Evolutionary conservation across 2,329 filamentous ascomycete genomes (phyloP).

Genomic region (Aureobasidium leucospermi): DNA sequence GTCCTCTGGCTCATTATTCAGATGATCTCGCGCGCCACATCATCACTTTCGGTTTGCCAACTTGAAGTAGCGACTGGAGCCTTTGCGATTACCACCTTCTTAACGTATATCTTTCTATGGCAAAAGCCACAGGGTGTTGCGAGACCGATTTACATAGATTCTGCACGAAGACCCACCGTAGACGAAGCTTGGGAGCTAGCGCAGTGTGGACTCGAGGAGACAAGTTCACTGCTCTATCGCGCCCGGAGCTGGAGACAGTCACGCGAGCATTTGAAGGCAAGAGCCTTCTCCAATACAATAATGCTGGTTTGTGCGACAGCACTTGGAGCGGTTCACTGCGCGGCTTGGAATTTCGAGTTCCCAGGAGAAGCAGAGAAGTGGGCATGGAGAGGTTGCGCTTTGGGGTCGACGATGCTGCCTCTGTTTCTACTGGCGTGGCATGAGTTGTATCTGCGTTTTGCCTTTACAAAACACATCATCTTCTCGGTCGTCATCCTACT

Average conservation of each 20-base stretch:
- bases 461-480: neutral
- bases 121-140: conserved; percentile 1
- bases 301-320: neutral
- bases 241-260: conserved; percentile 1
- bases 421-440: neutral
- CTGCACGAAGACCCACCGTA: neutral
- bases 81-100: neutral
- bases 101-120: neutral
- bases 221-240: neutral
- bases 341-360: neutral
- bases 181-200: conserved; percentile 1
- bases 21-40: conserved; percentile 1
- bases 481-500: neutral
- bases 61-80: neutral
- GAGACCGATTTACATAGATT: neutral
- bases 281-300: neutral
- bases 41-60: neutral
- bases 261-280: neutral
- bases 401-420: neutral
- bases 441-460: neutral
- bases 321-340: neutral
- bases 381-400: conserved; percentile 1
- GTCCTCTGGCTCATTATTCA: conserved; percentile 11
- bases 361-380: neutral
- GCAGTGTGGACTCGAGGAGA: conserved; percentile 1